A percentile compares a stretch with the other conserved stretches of the same genome.
These are phyloP conservation scores for Coemansia sp. DNA, from an alignment of 192 early-diverging fungal genomes.

Conservation along the genomic window DNA sequence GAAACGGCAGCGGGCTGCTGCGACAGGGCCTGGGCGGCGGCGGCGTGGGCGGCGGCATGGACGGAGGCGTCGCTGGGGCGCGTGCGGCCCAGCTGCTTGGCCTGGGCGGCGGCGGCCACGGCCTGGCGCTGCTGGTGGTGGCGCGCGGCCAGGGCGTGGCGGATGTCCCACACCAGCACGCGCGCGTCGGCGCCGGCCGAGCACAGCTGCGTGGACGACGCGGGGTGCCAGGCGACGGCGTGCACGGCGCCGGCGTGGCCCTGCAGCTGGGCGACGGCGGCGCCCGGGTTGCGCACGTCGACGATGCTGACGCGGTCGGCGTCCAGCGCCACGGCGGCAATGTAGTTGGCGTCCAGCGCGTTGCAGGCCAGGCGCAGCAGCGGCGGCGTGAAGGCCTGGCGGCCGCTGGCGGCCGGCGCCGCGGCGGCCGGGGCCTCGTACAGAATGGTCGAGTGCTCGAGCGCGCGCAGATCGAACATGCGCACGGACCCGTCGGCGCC, in stretches of 20 bases:
- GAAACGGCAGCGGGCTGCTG: slow-evolving; percentile 29
- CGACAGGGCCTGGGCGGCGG: slow-evolving; percentile 36
- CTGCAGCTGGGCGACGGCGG: slow-evolving; percentile 76
- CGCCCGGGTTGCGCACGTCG: slow-evolving; percentile 86
- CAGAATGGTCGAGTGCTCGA: slow-evolving; percentile 97
- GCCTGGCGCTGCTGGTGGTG: slow-evolving; percentile 47
- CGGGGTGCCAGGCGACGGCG: slow-evolving; percentile 84
- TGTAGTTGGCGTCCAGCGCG: slow-evolving; percentile 81
- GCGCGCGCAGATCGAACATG: slow-evolving; percentile 92
- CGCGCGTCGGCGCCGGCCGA: slow-evolving; percentile 87
- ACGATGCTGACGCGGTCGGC: slow-evolving; percentile 77
- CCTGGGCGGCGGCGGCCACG: slow-evolving; percentile 35
- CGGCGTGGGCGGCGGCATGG: slow-evolving; percentile 50
- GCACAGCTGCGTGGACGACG: slow-evolving; percentile 71
- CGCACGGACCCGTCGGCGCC: slow-evolving; percentile 97
- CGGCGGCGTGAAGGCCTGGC: slow-evolving; percentile 55
- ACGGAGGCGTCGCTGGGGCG: slow-evolving; percentile 22
- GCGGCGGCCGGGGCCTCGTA: slow-evolving; percentile 76
- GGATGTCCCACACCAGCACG: slow-evolving; percentile 91
- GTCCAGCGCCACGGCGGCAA: slow-evolving; percentile 89
- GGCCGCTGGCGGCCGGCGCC: slow-evolving; percentile 22
- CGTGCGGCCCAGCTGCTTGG: slow-evolving; percentile 38
- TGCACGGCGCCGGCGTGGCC: slow-evolving; percentile 78
- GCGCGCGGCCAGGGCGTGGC: slow-evolving; percentile 42
- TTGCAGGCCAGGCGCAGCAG: slow-evolving; percentile 88